These are phyloP conservation scores for Tagetes erecta DNA, from an alignment of 129 eudicot species.

Conservation along the genomic window DNA sequence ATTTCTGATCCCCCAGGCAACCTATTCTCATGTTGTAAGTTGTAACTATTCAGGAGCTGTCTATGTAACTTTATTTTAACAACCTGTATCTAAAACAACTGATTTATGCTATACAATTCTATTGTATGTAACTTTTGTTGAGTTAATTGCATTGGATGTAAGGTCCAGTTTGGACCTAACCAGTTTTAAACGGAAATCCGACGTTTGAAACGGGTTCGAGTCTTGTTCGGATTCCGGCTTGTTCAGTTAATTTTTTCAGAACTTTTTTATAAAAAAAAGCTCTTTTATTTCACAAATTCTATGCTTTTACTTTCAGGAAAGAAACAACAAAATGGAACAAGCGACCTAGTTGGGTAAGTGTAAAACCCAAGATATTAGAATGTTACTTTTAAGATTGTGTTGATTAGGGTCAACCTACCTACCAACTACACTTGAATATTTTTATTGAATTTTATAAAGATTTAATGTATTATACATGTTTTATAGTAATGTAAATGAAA, in stretches of 20 bases:
- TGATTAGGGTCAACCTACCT: background rate
- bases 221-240: background rate
- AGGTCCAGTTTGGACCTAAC: background rate
- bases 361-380: background rate
- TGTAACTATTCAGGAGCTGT: constrained; percentile 30
- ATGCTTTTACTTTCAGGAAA: background rate
- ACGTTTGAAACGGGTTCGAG: background rate
- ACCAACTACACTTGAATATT: background rate
- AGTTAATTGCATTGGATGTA: background rate
- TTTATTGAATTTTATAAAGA: background rate
- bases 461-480: background rate
- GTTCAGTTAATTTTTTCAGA: too few relatives aligned
- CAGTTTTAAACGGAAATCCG: background rate
- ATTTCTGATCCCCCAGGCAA: background rate
- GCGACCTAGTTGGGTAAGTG: background rate
- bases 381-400: background rate
- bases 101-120: constrained; percentile 26
- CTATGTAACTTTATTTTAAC: constrained; percentile 25
- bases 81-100: constrained; percentile 35
- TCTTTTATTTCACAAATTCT: background rate
- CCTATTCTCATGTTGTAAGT: constrained; percentile 26
- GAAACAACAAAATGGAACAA: background rate
- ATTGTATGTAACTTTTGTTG: constrained; percentile 18
- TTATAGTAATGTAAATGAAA: background rate
- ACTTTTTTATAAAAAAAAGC: too few relatives aligned